Evolutionary conservation across 306 rosid genomes (phyloP).

Genomic region (Dryas alaskensis): DNA sequence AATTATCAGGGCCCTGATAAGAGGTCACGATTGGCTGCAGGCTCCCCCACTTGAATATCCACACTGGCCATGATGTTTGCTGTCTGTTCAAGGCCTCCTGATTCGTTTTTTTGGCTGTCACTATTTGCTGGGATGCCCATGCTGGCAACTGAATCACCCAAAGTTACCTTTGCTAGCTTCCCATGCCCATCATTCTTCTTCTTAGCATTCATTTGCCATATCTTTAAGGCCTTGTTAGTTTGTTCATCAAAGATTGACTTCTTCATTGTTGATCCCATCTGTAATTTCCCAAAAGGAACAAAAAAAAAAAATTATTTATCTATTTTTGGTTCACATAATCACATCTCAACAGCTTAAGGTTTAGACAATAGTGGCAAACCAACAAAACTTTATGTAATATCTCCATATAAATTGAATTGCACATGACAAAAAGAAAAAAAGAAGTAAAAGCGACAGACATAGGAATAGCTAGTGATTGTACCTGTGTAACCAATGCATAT

Average conservation of each 20-base stretch:
- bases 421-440: neutral
- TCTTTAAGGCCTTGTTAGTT: conserved; percentile 74
- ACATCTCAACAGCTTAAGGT: too few relatives aligned
- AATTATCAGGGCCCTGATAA: conserved; percentile 7
- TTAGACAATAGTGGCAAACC: too few relatives aligned
- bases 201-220: conserved; percentile 82
- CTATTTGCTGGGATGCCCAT: conserved; percentile 20
- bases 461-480: conserved; percentile 3
- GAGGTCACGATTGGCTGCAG: neutral
- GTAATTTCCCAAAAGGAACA: conserved; percentile 10
- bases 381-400: too few relatives aligned
- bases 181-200: conserved; percentile 43
- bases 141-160: conserved; percentile 39
- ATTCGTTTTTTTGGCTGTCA: neutral
- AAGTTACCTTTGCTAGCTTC: conserved; percentile 13
- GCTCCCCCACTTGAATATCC: conserved; percentile 9
- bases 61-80: conserved; percentile 27
- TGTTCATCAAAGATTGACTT: conserved; percentile 88
- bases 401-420: neutral
- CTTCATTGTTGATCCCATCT: conserved; percentile 99
- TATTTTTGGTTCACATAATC: too few relatives aligned
- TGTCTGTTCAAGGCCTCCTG: neutral
- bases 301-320: neutral
- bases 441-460: neutral
- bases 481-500: conserved; percentile 93